Evolutionary conservation across 2,329 filamentous ascomycete genomes (phyloP).

Genomic region (Mycosphaerelloides madeirae): DNA sequence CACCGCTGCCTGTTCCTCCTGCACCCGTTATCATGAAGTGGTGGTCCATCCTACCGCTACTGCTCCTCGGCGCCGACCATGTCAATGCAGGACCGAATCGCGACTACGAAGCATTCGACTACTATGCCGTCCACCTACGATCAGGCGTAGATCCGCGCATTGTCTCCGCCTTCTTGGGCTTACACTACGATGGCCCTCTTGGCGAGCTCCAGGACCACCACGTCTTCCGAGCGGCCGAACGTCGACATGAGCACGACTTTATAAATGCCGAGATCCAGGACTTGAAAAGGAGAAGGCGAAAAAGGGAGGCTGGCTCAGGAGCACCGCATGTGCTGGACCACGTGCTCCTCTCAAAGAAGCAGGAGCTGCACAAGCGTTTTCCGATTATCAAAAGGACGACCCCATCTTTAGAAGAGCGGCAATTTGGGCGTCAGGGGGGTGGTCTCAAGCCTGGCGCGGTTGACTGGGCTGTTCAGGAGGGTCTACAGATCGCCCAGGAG

Average conservation of each 20-base stretch:
- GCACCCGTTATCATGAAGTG: constrained; percentile 3
- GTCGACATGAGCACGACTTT: constrained; percentile 51
- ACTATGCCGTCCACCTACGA: constrained; percentile 85
- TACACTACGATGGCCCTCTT: constrained; percentile 75
- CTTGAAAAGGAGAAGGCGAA: constrained; percentile 56
- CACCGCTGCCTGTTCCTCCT: not conserved
- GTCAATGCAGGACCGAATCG: constrained; percentile 14
- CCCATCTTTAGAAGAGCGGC: constrained; percentile 11
- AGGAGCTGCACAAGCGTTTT: constrained; percentile 54
- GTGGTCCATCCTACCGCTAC: constrained; percentile 2
- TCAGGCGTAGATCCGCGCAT: constrained; percentile 59
- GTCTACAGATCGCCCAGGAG: constrained; percentile 56
- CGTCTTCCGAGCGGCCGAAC: constrained; percentile 68
- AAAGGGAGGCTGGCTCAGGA: constrained; percentile 49
- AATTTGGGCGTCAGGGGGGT: not conserved
- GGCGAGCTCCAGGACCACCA: constrained; percentile 76
- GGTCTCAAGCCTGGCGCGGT: constrained; percentile 4
- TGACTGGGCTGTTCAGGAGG: constrained; percentile 49
- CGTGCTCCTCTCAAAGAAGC: constrained; percentile 76
- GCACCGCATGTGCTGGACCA: constrained; percentile 60
- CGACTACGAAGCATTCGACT: constrained; percentile 72
- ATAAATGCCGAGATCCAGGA: constrained; percentile 47
- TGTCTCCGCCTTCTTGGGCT: constrained; percentile 67
- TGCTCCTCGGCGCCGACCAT: constrained; percentile 2
- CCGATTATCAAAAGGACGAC: constrained; percentile 55